These are phyloP conservation scores for Dothiorella sarmentorum DNA, from an alignment of 2,329 filamentous ascomycete genomes.

Conservation along the genomic window DNA sequence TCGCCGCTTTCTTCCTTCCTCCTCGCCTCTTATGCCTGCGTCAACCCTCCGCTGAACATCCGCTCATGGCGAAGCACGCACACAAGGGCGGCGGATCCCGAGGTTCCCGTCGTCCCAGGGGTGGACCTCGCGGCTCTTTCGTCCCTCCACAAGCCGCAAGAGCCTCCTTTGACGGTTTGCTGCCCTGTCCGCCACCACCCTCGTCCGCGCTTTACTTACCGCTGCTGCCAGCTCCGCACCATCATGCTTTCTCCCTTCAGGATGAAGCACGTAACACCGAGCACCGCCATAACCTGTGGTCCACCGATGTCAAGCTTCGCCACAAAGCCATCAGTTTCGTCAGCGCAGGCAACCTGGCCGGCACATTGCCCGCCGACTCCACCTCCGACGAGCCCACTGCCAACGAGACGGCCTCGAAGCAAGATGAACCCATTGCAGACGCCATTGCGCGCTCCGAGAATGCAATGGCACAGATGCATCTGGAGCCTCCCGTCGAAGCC, in stretches of 20 bases:
- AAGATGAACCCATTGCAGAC: constrained; percentile 16
- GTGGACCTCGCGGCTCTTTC: neutral
- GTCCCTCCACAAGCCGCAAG: neutral
- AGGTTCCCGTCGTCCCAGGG: neutral
- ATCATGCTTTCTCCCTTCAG: constrained; percentile 44
- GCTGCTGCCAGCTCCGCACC: neutral
- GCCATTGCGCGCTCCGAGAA: constrained; percentile 21
- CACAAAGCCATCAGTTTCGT: constrained; percentile 58
- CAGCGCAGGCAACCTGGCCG: constrained; percentile 50
- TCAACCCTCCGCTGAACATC: neutral
- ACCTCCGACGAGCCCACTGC: neutral
- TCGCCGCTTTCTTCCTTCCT: constrained; percentile 6
- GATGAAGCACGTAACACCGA: constrained; percentile 59
- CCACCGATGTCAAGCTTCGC: constrained; percentile 50
- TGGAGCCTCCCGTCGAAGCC: neutral
- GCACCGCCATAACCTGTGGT: constrained; percentile 46
- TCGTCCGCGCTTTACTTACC: neutral
- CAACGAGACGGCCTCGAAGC: constrained; percentile 18
- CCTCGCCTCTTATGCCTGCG: neutral
- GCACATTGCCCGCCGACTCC: constrained; percentile 19
- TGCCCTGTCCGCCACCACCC: neutral
- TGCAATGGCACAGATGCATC: constrained; percentile 31
- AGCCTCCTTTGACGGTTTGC: neutral
- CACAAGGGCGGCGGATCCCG: constrained; percentile 8
- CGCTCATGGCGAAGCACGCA: constrained; percentile 10